Evolutionary conservation across 805 yeast species (phyloP), one percentile per base, ranked within the genome.

Genomic region (Yamadazyma akitaensis): DNA sequence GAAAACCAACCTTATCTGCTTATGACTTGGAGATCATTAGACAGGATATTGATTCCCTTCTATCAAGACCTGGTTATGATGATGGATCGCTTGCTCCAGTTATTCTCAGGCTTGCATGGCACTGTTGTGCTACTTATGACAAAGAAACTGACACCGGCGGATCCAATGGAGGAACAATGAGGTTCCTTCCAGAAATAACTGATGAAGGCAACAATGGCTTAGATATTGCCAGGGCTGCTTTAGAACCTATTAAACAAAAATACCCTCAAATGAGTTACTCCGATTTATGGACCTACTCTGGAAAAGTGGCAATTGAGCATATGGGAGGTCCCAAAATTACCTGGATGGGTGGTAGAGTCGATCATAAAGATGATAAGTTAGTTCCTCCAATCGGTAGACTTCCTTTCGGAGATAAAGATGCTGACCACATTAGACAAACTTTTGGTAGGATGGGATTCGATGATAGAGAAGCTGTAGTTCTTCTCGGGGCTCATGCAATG

Each of bases 71-170:
- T 18, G 58, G 74, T 16, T 82, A 78, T 59, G 41, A 38, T 14
- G 41, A 38, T 17, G 41, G 41, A 12, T 38, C 41, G 12, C 41
- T 38, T 26, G 94, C 91, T 0, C 96, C 96, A 9, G 80, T 84
- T 13, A 68, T 88, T 35, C 80, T 88, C 19, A 80, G 96, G 57
- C 74, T 87, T 46, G 85, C 96, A 24, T 88, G 96, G 96, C 96
- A 88, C 62, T 79, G 84, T 31, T 78, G 88, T 47, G 96, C 95
- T n/a, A 86, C 94, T 16, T 89, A 74, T 64, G 88, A 87, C 57
- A 70, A 69, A 53, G 61, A 64, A n/a, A 67, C 60, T 21, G 66
- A 68, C 8, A 68, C 71, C 14, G 88, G 88, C 37, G 88, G 89
- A 2, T 80, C 88, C 1, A 81, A 74, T 56, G 88, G 89, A 37